Percentiles rank a stretch among this genome's conserved stretches.
phyloP scores from a whole-genome alignment of 495 filamentous ascomycete species.

The Neurospora cerealis region DNA sequence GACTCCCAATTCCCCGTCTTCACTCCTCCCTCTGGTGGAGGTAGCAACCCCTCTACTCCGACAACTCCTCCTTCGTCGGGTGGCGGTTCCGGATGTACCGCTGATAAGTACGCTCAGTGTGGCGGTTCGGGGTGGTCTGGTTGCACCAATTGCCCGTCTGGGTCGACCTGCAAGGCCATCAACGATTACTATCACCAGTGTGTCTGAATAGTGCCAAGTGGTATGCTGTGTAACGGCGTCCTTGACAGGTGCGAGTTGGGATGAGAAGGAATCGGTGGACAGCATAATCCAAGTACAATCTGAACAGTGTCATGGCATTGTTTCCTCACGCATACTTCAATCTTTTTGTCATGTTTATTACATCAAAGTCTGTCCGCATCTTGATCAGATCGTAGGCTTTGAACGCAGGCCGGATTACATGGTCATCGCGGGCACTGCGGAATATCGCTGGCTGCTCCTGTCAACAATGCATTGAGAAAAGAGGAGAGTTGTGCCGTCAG shows the following conservation, averaged over 20 bases:
- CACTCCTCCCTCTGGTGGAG: slow-evolving; percentile 5
- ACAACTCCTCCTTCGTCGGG: background rate
- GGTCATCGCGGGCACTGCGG: background rate
- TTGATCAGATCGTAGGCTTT: too few species aligned
- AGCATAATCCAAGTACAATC: background rate
- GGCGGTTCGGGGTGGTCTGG: slow-evolving; percentile 25
- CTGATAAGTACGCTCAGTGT: slow-evolving; percentile 30
- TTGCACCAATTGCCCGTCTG: slow-evolving; percentile 18
- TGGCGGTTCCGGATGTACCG: slow-evolving; percentile 6
- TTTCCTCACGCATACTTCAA: background rate
- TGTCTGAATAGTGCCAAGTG: background rate
- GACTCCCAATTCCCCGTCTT: slow-evolving; percentile 23
- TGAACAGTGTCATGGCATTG: background rate
- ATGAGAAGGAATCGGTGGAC: background rate
- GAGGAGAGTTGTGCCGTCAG: background rate
- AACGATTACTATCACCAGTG: slow-evolving; percentile 24
- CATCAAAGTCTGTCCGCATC: background rate
- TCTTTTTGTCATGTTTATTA: background rate
- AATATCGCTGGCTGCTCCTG: background rate
- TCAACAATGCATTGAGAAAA: background rate
- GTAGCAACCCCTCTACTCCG: background rate
- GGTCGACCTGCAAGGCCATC: slow-evolving; percentile 14
- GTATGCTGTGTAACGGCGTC: background rate
- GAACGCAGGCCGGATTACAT: background rate
- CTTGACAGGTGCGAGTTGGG: background rate